A percentile compares a stretch with the other conserved stretches of the same genome.
These are phyloP conservation scores for Penicillium occitanis DNA, from an alignment of 2,329 filamentous ascomycete species.

Conservation along the genomic window DNA sequence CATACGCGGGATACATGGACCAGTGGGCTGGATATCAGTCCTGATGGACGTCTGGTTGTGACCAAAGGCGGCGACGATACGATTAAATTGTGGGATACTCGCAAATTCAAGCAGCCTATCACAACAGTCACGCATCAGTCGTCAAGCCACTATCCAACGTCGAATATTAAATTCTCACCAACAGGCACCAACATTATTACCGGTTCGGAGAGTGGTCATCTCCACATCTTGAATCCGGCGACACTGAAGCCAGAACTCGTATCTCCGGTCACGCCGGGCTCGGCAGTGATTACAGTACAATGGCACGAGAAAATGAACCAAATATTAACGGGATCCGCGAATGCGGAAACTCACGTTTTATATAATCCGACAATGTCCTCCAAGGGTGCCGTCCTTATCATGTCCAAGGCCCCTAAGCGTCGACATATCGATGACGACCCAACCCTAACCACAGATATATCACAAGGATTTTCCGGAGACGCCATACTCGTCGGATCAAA, in stretches of 20 bases:
- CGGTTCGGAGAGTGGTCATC: constrained; percentile 78
- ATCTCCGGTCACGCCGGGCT: constrained; percentile 83
- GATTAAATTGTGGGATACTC: constrained; percentile 95
- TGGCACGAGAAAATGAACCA: constrained; percentile 98
- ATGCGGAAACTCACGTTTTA: constrained; percentile 83
- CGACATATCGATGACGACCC: constrained; percentile 94
- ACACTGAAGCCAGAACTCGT: constrained; percentile 82
- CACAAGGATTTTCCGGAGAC: constrained; percentile 78
- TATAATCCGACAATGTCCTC: constrained; percentile 83
- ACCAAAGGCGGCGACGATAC: constrained; percentile 87
- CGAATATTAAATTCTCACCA: constrained; percentile 86
- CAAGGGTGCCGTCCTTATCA: constrained; percentile 80
- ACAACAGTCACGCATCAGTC: constrained; percentile 76
- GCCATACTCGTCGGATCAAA: constrained; percentile 69
- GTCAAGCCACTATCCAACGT: constrained; percentile 77
- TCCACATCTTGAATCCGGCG: constrained; percentile 91
- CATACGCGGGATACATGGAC: constrained; percentile 86
- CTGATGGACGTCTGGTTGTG: constrained; percentile 85
- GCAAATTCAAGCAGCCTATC: constrained; percentile 90
- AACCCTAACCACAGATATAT: constrained; percentile 78
- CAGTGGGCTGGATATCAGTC: constrained; percentile 83
- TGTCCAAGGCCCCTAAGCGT: constrained; percentile 91
- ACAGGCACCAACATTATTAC: constrained; percentile 82
- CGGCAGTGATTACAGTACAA: constrained; percentile 75
- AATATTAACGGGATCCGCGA: constrained; percentile 89